phyloP scores from a whole-genome alignment of 2,329 filamentous ascomycete genomes.

The Neonectria faginata region DNA sequence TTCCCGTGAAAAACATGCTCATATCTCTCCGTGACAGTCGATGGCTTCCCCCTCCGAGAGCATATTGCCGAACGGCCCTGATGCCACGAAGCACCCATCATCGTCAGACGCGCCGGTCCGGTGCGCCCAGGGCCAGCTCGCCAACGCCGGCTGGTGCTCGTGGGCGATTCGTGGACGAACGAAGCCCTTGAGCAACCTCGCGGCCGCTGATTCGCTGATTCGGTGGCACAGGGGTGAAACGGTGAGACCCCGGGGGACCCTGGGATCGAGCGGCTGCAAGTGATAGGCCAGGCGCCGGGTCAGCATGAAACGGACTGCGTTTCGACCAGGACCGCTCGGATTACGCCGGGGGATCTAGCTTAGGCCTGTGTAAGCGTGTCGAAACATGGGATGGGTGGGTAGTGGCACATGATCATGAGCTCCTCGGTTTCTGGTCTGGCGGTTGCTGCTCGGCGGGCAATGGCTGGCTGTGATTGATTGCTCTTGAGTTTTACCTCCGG shows the following conservation, averaged over 20 bases:
- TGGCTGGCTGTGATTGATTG: not conserved
- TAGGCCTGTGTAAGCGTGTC: slow-evolving; percentile 1
- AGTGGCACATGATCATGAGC: slow-evolving; percentile 21
- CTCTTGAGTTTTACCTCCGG: not conserved
- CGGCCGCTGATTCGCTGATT: slow-evolving; percentile 41
- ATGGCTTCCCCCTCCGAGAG: not conserved
- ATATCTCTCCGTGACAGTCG: not conserved
- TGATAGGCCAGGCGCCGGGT: slow-evolving; percentile 43
- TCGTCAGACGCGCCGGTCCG: slow-evolving; percentile 10
- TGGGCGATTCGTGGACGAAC: slow-evolving; percentile 7
- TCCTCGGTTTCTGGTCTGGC: not conserved
- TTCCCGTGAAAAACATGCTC: not conserved
- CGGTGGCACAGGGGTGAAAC: slow-evolving; percentile 43
- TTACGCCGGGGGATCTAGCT: slow-evolving; percentile 36
- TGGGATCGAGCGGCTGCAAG: slow-evolving; percentile 40
- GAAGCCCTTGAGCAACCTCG: slow-evolving; percentile 6
- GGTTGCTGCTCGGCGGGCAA: slow-evolving; percentile 1
- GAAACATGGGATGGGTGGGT: slow-evolving; percentile 23
- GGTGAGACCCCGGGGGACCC: slow-evolving; percentile 42
- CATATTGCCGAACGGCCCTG: not conserved
- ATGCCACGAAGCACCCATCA: slow-evolving; percentile 11
- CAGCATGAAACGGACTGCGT: slow-evolving; percentile 46
- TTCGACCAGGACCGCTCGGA: slow-evolving; percentile 43
- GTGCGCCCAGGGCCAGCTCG: slow-evolving; percentile 3
- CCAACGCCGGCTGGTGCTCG: not conserved